Evolutionary conservation across 345 rosid genomes (phyloP).

Genomic region (Melaleuca alternifolia): DNA sequence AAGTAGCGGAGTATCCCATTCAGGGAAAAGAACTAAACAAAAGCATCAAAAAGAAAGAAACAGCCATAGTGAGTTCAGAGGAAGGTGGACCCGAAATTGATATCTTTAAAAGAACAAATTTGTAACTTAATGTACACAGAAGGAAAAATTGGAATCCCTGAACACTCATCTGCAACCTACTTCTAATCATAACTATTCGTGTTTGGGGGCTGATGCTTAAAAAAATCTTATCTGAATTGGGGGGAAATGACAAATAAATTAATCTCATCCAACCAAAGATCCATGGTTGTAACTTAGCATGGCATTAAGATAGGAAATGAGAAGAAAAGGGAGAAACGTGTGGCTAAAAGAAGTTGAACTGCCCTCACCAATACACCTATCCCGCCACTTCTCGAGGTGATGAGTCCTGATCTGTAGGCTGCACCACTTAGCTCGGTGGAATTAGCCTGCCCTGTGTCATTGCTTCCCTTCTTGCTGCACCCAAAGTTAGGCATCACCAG

Average conservation of each 20-base stretch:
- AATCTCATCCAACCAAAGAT: background rate
- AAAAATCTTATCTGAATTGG: background rate
- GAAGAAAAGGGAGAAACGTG: background rate
- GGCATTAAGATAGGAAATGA: background rate
- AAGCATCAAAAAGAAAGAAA: background rate
- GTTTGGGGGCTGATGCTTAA: background rate
- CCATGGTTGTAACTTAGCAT: background rate
- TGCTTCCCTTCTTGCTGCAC: constrained; percentile 59
- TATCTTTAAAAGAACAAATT: background rate
- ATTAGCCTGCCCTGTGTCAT: constrained; percentile 40
- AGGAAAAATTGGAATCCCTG: background rate
- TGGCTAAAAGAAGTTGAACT: background rate
- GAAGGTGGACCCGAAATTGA: background rate
- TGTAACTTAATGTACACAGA: background rate
- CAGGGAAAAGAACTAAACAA: background rate
- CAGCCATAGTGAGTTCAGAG: background rate
- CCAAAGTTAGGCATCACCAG: background rate
- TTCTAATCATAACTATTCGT: background rate
- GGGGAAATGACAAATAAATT: background rate
- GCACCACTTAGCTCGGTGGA: constrained; percentile 33
- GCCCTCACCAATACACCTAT: background rate
- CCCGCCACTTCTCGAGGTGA: background rate
- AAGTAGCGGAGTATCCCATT: background rate
- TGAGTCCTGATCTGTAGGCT: background rate
- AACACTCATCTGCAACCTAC: background rate